These are phyloP conservation scores for Coprinellus aureogranulatus DNA, from an alignment of 768 basidiomycete species.

Conservation along the genomic window DNA sequence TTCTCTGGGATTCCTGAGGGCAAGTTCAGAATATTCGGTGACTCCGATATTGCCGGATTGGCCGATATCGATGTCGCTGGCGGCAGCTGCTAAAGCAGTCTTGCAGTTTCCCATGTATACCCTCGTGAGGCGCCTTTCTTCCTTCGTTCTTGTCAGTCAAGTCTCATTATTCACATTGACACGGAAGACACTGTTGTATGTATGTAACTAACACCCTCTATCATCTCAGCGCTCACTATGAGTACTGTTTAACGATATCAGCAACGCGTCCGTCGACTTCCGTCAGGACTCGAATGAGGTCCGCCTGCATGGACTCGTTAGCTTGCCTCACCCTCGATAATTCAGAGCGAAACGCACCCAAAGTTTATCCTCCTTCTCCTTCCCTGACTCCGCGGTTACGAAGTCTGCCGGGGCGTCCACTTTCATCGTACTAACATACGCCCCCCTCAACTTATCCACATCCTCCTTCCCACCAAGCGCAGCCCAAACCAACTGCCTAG, in stretches of 20 bases:
- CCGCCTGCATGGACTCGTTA: not conserved
- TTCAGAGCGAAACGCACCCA: slow-evolving; percentile 22
- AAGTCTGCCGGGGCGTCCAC: slow-evolving; percentile 28
- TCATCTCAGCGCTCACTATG: not conserved
- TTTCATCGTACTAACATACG: slow-evolving; percentile 23
- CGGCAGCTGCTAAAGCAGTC: slow-evolving; percentile 36
- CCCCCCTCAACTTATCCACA: slow-evolving; percentile 23
- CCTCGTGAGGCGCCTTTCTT: too few relatives aligned
- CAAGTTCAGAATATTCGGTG: slow-evolving; percentile 33
- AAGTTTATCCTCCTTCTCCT: slow-evolving; percentile 22
- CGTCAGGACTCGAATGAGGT: slow-evolving; percentile 3
- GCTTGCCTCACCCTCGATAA: too few relatives aligned
- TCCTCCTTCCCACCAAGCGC: slow-evolving; percentile 21
- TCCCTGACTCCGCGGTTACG: slow-evolving; percentile 26
- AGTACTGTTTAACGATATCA: not conserved
- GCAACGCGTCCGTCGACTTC: slow-evolving; percentile 3
- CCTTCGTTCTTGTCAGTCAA: too few relatives aligned
- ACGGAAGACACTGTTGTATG: too few relatives aligned
- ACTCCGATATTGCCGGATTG: slow-evolving; percentile 35
- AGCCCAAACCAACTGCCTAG: slow-evolving; percentile 32
- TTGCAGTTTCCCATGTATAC: too few relatives aligned
- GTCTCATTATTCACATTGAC: too few relatives aligned
- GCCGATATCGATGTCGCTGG: slow-evolving; percentile 35
- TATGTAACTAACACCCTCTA: too few relatives aligned
- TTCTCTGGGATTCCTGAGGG: slow-evolving; percentile 33